A percentile compares a stretch with the other conserved stretches of the same genome.
Evolutionary conservation across 129 eudicot species (phyloP).

Genomic region (Sambucus nigra): DNA sequence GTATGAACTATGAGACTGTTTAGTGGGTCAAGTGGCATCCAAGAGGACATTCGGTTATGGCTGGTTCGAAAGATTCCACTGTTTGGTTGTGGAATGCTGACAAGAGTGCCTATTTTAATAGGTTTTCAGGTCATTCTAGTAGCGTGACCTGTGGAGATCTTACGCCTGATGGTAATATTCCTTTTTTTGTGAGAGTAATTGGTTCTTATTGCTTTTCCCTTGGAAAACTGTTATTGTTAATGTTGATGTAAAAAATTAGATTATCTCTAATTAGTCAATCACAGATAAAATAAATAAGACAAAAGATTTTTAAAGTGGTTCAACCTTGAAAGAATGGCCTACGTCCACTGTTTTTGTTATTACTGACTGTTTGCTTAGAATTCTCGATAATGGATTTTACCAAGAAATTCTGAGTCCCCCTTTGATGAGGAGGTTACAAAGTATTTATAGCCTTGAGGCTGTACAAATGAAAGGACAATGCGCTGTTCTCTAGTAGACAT

Average conservation of each 20-base stretch:
- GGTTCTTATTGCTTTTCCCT: background rate
- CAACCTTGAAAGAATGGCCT: too few species aligned
- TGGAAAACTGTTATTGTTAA: background rate
- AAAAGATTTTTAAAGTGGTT: too few species aligned
- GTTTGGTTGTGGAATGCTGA: constrained; percentile 99
- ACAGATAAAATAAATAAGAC: too few species aligned
- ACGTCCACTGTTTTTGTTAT: too few species aligned
- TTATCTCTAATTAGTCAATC: too few species aligned
- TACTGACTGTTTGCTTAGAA: too few species aligned
- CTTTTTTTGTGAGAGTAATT: background rate
- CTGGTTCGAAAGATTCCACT: constrained; percentile 89
- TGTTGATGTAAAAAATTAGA: background rate
- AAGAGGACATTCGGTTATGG: constrained; percentile 78
- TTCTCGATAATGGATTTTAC: too few species aligned
- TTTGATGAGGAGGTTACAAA: too few species aligned
- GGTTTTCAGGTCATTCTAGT: constrained; percentile 69
- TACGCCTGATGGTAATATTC: constrained; percentile 85
- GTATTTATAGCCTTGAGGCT: too few species aligned
- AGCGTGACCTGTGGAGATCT: constrained; percentile 87
- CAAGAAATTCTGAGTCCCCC: too few species aligned
- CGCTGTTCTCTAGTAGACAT: too few species aligned
- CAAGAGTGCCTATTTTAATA: constrained; percentile 44
- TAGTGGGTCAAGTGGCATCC: constrained; percentile 99
- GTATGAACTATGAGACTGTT: constrained; percentile 16
- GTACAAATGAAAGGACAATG: too few species aligned